Conservation (phyloP, 805 yeast genomes). For the Wickerhamomyces pijperi region DNA sequence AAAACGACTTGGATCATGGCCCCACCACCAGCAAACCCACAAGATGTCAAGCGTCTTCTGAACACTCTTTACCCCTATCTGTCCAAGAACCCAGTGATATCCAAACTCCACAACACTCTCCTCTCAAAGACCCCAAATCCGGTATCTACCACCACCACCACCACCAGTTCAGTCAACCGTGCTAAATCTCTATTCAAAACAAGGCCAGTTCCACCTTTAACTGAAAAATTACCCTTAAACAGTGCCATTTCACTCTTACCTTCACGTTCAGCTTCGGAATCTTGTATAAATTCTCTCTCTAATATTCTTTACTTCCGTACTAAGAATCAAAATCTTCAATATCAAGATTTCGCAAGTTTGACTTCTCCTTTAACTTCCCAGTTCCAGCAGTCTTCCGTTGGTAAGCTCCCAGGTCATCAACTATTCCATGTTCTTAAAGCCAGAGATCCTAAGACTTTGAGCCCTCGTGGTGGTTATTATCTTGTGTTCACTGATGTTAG, state of each 20-base stretch:
- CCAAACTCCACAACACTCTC: neutral
- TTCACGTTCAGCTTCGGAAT: neutral
- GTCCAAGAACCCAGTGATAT: neutral
- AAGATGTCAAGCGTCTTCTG: neutral
- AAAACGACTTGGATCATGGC: too few relatives aligned
- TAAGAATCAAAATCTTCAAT: neutral
- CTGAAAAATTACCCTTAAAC: too few relatives aligned
- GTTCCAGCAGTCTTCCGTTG: neutral
- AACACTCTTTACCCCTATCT: neutral
- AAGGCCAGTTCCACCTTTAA: too few relatives aligned
- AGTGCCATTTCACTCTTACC: neutral
- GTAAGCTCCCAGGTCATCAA: neutral
- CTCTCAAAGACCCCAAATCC: neutral
- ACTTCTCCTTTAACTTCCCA: neutral
- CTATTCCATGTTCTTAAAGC: conserved; percentile 33
- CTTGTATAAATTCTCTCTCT: neutral
- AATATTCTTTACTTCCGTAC: neutral
- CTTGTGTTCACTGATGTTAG: conserved; percentile 35
- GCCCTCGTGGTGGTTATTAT: conserved; percentile 38
- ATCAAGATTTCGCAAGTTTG: neutral
- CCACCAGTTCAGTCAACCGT: neutral
- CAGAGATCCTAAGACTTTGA: conserved; percentile 33
- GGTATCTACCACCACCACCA: neutral
- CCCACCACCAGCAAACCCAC: neutral
- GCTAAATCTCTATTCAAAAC: neutral